Evolutionary conservation across 225 moss, liverwort and hornwort genomes (phyloP).

Genomic region (Rhytidiadelphus loreus): DNA sequence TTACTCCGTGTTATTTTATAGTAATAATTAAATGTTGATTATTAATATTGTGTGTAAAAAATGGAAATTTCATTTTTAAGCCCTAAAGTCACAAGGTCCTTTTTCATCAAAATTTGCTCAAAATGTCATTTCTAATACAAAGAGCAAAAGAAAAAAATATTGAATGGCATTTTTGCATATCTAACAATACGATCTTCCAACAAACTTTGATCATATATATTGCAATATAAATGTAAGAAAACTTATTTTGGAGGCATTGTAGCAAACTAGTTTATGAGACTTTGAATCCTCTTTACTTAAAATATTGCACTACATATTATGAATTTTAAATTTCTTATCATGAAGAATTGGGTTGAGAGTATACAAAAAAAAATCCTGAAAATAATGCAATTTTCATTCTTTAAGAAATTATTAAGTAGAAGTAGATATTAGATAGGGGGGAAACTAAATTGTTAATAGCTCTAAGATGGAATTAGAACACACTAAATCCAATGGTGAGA

Average conservation of each 20-base stretch:
- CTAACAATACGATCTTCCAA: background rate
- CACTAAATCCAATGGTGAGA: background rate
- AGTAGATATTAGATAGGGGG: too few species aligned
- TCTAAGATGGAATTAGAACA: too few species aligned
- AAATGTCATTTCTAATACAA: background rate
- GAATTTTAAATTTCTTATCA: background rate
- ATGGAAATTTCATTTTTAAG: background rate
- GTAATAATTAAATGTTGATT: background rate
- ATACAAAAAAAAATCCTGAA: background rate
- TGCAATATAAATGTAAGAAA: background rate
- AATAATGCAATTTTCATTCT: too few species aligned
- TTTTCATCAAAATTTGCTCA: background rate
- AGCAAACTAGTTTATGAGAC: background rate
- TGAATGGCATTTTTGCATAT: background rate
- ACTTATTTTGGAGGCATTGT: background rate
- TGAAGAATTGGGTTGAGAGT: too few species aligned
- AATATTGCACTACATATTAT: background rate
- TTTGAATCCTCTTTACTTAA: background rate
- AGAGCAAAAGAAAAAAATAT: background rate
- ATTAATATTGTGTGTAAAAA: too few species aligned
- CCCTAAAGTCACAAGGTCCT: fast-evolving
- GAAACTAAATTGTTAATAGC: too few species aligned
- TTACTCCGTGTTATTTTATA: background rate
- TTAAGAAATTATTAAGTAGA: too few species aligned
- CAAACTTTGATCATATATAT: background rate